phyloP scores from a whole-genome alignment of 805 yeast genomes.

The Kregervanrija fluxuum region DNA sequence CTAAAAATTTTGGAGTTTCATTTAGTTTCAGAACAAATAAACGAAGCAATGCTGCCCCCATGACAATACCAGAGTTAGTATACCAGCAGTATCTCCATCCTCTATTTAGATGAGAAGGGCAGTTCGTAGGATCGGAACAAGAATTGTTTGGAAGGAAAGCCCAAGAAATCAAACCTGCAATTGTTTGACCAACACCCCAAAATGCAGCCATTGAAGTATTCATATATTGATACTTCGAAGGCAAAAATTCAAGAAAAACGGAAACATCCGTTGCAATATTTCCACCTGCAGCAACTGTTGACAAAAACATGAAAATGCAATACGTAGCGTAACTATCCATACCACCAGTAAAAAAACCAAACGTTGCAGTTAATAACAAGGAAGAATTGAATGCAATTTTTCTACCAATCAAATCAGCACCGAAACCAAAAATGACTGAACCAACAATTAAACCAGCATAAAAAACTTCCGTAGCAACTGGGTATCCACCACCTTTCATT shows the following conservation, averaged over 20 bases:
- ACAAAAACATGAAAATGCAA: slow-evolving; percentile 39
- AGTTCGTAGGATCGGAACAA: slow-evolving; percentile 36
- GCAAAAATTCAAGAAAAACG: slow-evolving; percentile 46
- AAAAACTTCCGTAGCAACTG: slow-evolving; percentile 38
- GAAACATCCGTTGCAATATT: slow-evolving; percentile 50
- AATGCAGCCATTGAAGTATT: slow-evolving; percentile 47
- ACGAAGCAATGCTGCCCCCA: slow-evolving; percentile 40
- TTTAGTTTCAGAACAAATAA: slow-evolving; percentile 37
- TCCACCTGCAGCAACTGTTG: slow-evolving; percentile 47
- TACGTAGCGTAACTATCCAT: slow-evolving; percentile 43
- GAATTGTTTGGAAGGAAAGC: slow-evolving; percentile 45
- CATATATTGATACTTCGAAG: slow-evolving; percentile 43
- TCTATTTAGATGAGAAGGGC: slow-evolving; percentile 40
- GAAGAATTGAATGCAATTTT: slow-evolving; percentile 44
- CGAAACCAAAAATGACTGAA: slow-evolving; percentile 49
- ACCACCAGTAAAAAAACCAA: slow-evolving; percentile 49
- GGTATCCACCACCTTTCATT: slow-evolving; percentile 35
- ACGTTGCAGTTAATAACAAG: slow-evolving; percentile 39
- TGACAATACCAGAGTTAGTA: slow-evolving; percentile 45
- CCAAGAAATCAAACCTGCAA: slow-evolving; percentile 47
- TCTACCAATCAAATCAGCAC: slow-evolving; percentile 50
- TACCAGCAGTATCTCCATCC: slow-evolving; percentile 60
- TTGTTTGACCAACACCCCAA: slow-evolving; percentile 61
- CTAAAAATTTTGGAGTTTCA: slow-evolving; percentile 51
- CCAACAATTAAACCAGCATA: slow-evolving; percentile 48